phyloP scores from a whole-genome alignment of 2,329 filamentous ascomycete species.

The Trichoderma atrobrunneum region DNA sequence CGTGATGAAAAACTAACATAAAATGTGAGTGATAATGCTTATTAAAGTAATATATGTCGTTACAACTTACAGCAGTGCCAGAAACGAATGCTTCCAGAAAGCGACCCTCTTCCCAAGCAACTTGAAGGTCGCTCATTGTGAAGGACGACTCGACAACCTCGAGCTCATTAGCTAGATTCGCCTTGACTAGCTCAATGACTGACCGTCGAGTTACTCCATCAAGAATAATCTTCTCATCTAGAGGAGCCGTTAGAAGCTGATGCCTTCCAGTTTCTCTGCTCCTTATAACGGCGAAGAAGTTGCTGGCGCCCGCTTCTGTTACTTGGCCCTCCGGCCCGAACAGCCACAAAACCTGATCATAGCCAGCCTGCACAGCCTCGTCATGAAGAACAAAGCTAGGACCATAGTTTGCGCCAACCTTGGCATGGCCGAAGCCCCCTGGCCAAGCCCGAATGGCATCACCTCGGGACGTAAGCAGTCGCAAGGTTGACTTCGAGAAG shows the following conservation, averaged over 20 bases:
- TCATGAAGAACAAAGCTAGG: constrained; percentile 73
- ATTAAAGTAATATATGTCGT: too few species aligned
- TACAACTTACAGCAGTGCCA: too few species aligned
- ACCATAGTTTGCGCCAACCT: constrained; percentile 91
- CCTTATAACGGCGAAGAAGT: constrained; percentile 62
- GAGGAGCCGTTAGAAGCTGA: too few species aligned
- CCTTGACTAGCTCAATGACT: background rate
- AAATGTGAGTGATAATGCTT: too few species aligned
- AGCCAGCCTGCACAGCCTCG: constrained; percentile 69
- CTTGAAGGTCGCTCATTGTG: too few species aligned
- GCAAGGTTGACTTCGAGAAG: too few species aligned
- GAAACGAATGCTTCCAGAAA: too few species aligned
- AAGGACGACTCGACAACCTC: background rate
- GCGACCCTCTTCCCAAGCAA: too few species aligned
- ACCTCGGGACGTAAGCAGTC: background rate
- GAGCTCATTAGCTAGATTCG: background rate
- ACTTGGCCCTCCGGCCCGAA: constrained; percentile 74
- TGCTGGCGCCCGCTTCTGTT: constrained; percentile 87
- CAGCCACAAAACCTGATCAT: constrained; percentile 87
- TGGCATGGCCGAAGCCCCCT: constrained; percentile 86
- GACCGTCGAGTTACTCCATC: too few species aligned
- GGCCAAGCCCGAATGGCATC: constrained; percentile 90
- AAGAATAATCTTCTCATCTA: too few species aligned
- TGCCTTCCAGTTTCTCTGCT: too few species aligned
- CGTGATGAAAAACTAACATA: too few species aligned